Evolutionary conservation across 441 rosid genomes (phyloP).

Genomic region (Mallotus repandus): DNA sequence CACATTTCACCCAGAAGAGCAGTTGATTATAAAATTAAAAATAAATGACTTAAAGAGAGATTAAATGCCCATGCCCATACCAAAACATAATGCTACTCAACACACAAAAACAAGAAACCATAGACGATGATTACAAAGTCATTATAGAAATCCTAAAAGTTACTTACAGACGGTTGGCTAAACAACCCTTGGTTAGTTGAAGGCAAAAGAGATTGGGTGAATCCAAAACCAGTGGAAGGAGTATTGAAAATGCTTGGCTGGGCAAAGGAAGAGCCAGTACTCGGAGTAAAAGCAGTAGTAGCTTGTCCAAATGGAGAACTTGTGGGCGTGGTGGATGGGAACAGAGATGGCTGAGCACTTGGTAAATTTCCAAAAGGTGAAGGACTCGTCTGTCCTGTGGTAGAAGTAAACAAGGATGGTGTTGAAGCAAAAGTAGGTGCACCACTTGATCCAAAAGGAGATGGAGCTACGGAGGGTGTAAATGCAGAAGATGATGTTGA

Average conservation of each 20-base stretch:
- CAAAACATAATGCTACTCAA: neutral
- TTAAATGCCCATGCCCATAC: neutral
- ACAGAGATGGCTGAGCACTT: conserved; percentile 60
- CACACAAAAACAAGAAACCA: neutral
- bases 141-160: no score
- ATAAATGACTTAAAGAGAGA: neutral
- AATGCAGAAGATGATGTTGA: conserved; percentile 43
- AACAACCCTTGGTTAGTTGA: conserved; percentile 48
- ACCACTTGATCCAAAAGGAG: conserved; percentile 48
- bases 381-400: conserved; percentile 43
- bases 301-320: conserved; percentile 27
- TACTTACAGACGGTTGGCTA: conserved; percentile 57
- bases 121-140: neutral
- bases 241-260: conserved; percentile 52
- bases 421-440: conserved; percentile 52
- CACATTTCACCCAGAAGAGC: neutral
- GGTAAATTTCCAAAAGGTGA: conserved; percentile 49
- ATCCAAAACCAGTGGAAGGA: conserved; percentile 55
- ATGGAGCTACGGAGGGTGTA: conserved; percentile 39
- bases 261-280: conserved; percentile 35
- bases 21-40: neutral
- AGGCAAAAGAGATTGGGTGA: conserved; percentile 52
- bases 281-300: conserved; percentile 50
- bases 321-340: conserved; percentile 46
- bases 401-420: conserved; percentile 57